phyloP scores from a whole-genome alignment of 2,329 filamentous ascomycete genomes.

The Aspergillus quadricinctus region DNA sequence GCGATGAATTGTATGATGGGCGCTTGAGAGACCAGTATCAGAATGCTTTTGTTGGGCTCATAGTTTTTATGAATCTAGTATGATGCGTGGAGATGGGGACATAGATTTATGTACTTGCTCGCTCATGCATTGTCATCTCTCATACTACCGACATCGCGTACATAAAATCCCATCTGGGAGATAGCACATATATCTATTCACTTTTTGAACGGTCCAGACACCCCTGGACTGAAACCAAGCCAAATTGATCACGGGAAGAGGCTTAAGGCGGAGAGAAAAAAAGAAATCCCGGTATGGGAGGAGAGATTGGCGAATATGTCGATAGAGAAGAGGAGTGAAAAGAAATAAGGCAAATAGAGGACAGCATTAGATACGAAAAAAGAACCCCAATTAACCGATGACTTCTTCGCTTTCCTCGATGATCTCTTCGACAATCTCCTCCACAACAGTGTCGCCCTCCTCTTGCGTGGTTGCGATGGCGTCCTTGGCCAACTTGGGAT shows the following conservation, averaged over 20 bases:
- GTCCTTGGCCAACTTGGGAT: conserved; percentile 48
- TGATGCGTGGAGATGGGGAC: background rate
- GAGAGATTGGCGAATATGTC: conserved; percentile 22
- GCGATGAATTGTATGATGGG: background rate
- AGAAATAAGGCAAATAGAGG: conserved; percentile 23
- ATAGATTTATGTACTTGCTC: conserved; percentile 1
- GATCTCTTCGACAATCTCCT: conserved; percentile 84
- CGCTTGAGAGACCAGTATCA: background rate
- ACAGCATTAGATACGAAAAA: conserved; percentile 30
- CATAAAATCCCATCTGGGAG: conserved; percentile 13
- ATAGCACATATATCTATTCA: conserved; percentile 25
- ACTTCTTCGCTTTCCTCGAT: conserved; percentile 80
- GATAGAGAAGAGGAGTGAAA: conserved; percentile 27
- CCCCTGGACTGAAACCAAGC: conserved; percentile 15
- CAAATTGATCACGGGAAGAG: conserved; percentile 15
- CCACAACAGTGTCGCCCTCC: conserved; percentile 72
- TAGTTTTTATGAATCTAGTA: conserved; percentile 3
- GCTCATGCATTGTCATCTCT: conserved; percentile 22
- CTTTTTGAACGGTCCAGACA: conserved; percentile 20
- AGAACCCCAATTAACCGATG: conserved; percentile 37
- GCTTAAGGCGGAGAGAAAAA: conserved; percentile 13
- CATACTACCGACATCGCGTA: conserved; percentile 23
- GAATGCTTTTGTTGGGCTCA: background rate
- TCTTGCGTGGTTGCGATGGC: conserved; percentile 56
- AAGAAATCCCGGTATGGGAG: conserved; percentile 3